Evolutionary conservation across 331 rosid genomes (phyloP).

Genomic region (Spiraea crenata): DNA sequence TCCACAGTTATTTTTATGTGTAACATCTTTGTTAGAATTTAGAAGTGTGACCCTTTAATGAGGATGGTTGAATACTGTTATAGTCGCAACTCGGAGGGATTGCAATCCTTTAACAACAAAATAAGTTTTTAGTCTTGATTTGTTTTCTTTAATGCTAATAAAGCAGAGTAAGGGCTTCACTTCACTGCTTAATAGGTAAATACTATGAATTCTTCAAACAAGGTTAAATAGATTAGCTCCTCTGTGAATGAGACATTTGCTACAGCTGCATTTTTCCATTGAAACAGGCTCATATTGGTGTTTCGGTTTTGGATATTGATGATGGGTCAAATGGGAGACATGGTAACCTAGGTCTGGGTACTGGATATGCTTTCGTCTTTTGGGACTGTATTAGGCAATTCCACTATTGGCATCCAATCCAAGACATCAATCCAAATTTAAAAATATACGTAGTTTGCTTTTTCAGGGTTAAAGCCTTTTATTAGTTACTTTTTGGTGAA

Average conservation of each 20-base stretch:
- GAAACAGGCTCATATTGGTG: neutral
- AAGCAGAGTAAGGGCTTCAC: neutral
- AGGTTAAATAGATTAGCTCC: neutral
- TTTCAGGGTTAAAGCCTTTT: conserved; percentile 2
- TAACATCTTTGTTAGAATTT: conserved; percentile 15
- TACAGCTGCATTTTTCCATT: neutral
- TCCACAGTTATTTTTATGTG: conserved; percentile 24
- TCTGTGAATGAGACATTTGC: neutral
- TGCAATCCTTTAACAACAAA: neutral
- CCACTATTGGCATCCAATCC: conserved; percentile 3
- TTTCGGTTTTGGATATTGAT: neutral
- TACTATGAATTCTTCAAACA: too few relatives aligned
- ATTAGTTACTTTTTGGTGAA: neutral
- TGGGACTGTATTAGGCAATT: neutral
- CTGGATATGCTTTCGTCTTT: neutral
- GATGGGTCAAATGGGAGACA: neutral
- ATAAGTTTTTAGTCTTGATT: neutral
- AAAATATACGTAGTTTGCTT: too few relatives aligned
- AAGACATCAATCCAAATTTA: neutral
- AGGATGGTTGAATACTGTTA: neutral
- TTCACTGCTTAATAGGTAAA: neutral
- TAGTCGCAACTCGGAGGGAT: neutral
- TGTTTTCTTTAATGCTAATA: neutral
- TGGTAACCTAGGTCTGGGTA: neutral
- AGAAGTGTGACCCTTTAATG: neutral